phyloP scores from a whole-genome alignment of 2,329 filamentous ascomycete genomes.

The Colletotrichum cordylinicola region DNA sequence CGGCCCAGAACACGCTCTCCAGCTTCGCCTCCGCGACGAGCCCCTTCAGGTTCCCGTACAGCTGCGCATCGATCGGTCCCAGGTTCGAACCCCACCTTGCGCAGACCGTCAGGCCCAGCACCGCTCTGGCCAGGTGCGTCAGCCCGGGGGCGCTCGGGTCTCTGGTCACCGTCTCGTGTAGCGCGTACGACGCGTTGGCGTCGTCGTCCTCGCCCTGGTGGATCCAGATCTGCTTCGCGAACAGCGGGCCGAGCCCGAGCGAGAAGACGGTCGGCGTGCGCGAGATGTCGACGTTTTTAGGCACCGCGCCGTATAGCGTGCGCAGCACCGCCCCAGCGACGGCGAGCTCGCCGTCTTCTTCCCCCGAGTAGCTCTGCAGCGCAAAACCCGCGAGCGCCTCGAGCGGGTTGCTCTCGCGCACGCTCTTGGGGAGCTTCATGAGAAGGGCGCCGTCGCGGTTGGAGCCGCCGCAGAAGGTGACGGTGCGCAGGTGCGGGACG shows the following conservation, averaged over 20 bases:
- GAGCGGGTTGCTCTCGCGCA: conserved; percentile 72
- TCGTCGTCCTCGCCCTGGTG: conserved; percentile 53
- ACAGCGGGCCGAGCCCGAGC: conserved; percentile 47
- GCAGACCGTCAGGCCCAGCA: conserved; percentile 74
- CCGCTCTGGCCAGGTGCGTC: conserved; percentile 72
- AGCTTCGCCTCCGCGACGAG: conserved; percentile 42
- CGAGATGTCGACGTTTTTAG: conserved; percentile 39
- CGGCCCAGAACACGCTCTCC: conserved; percentile 56
- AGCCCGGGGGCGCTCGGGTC: conserved; percentile 74
- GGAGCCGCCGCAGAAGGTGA: conserved; percentile 87
- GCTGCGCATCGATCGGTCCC: conserved; percentile 50
- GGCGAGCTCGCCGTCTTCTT: conserved; percentile 27
- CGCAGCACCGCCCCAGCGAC: conserved; percentile 42
- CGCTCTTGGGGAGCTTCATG: conserved; percentile 64
- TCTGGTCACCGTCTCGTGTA: conserved; percentile 76
- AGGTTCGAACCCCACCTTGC: conserved; percentile 75
- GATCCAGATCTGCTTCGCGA: conserved; percentile 58
- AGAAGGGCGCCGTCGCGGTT: conserved; percentile 86
- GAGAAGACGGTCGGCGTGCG: conserved; percentile 46
- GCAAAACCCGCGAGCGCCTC: conserved; percentile 35
- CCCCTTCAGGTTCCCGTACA: conserved; percentile 47
- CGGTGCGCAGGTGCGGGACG: conserved; percentile 73
- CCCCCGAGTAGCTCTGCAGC: neutral
- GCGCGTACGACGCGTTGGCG: conserved; percentile 68
- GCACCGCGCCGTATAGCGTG: conserved; percentile 48